These are phyloP conservation scores for Syzygium jambos DNA, from an alignment of 345 rosid species.

Conservation along the genomic window DNA sequence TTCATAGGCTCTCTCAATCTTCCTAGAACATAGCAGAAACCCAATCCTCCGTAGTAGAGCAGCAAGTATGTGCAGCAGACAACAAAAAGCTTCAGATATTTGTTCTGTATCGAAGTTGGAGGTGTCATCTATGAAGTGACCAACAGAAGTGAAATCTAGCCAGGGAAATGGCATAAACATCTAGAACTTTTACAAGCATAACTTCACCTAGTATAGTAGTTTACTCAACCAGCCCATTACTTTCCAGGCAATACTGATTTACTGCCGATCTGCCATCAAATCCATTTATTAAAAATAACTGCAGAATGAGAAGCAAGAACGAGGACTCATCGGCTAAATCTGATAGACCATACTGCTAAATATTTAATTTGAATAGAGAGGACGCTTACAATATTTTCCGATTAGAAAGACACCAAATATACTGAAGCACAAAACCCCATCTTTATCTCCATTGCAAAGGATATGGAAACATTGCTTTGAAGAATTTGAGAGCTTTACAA, in stretches of 20 bases:
- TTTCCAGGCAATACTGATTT: not conserved
- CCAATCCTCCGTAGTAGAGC: not conserved
- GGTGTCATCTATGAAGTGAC: not conserved
- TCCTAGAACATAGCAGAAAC: not conserved
- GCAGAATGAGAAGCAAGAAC: no score
- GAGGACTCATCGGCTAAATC: not conserved
- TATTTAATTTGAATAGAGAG: not conserved
- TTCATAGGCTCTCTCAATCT: not conserved
- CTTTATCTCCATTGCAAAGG: no score
- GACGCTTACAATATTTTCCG: not conserved
- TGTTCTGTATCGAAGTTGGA: not conserved
- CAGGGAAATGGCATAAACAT: not conserved
- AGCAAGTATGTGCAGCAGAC: not conserved
- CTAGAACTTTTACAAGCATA: not conserved
- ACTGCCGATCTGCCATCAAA: not conserved
- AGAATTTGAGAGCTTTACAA: not conserved
- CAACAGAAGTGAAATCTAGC: not conserved
- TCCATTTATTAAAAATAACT: no score
- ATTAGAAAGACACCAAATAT: no score
- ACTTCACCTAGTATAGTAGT: not conserved
- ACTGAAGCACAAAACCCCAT: no score
- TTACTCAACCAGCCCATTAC: not conserved
- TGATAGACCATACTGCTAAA: not conserved
- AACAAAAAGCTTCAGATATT: not conserved
- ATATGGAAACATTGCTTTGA: not conserved